These are phyloP conservation scores for Aspergillus niger DNA, from an alignment of 2,329 filamentous ascomycete species.

Conservation along the genomic window DNA sequence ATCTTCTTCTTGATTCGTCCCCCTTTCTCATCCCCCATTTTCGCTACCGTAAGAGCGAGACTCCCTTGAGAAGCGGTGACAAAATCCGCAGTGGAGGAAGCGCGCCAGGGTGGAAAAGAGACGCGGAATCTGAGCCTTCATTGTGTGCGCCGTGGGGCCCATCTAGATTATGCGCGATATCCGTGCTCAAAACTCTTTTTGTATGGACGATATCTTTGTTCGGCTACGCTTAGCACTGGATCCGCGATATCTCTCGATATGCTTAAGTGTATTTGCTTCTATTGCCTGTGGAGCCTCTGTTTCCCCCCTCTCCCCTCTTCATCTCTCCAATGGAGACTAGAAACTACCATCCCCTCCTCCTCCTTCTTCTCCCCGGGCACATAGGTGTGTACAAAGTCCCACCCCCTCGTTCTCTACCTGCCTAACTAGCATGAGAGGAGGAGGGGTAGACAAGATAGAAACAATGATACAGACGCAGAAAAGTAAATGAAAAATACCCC, in stretches of 20 bases:
- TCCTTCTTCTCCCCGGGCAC: no score
- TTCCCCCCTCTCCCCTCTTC: neutral
- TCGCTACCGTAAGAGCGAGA: neutral
- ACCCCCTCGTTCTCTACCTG: no score
- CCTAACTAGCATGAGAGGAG: no score
- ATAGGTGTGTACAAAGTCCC: no score
- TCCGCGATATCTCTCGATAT: neutral
- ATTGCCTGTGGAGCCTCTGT: neutral
- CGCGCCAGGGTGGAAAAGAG: neutral
- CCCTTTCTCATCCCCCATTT: neutral
- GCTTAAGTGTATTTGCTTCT: neutral
- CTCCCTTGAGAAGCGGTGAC: neutral
- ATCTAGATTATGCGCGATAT: conserved; percentile 1
- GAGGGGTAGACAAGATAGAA: no score
- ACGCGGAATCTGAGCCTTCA: neutral
- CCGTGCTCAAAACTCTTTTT: conserved; percentile 1
- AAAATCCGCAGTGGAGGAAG: neutral
- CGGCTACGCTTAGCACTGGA: neutral
- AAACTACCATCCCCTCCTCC: no score
- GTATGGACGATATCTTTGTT: neutral
- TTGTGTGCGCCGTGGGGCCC: neutral
- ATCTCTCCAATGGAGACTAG: neutral
- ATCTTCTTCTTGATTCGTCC: neutral
- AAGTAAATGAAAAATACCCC: no score
- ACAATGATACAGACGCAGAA: no score